A percentile compares a stretch with the other conserved stretches of the same genome.
Conservation (phyloP, 106 monocot species). For the Posidonia australis region DNA sequence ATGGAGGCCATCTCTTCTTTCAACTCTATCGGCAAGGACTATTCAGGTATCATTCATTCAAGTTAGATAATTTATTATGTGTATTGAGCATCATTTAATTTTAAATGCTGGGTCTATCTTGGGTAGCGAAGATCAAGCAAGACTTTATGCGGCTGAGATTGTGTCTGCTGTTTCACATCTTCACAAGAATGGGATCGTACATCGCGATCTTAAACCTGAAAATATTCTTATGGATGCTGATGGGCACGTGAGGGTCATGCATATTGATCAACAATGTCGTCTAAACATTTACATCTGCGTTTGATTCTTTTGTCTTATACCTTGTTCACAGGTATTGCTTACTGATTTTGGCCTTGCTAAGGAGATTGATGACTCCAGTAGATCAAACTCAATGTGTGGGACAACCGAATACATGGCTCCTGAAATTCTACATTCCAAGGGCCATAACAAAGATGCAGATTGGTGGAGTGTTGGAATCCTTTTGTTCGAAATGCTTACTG, state of each 20-base stretch:
- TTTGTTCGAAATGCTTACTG: conserved; percentile 28
- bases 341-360: conserved; percentile 31
- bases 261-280: neutral
- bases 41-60: conserved; percentile 17
- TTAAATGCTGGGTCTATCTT: conserved; percentile 1
- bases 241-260: conserved; percentile 19
- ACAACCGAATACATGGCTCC: conserved; percentile 32
- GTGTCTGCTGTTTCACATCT: conserved; percentile 35
- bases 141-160: conserved; percentile 28
- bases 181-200: conserved; percentile 28
- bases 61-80: neutral
- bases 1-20: conserved; percentile 33
- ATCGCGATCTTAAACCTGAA: conserved; percentile 34
- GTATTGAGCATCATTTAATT: conserved; percentile 3
- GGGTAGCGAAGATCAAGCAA: conserved; percentile 27
- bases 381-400: conserved; percentile 31
- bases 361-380: conserved; percentile 13
- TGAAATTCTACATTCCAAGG: conserved; percentile 22
- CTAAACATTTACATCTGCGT: too few relatives aligned
- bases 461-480: conserved; percentile 40
- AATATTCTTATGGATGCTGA: conserved; percentile 28
- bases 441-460: conserved; percentile 31
- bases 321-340: conserved; percentile 13
- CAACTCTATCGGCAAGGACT: conserved; percentile 26
- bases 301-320: neutral